Percentiles rank a stretch among this genome's conserved stretches.
phyloP scores from a whole-genome alignment of 2,329 filamentous ascomycete genomes.

The Pseudovirgaria hyperparasitica region DNA sequence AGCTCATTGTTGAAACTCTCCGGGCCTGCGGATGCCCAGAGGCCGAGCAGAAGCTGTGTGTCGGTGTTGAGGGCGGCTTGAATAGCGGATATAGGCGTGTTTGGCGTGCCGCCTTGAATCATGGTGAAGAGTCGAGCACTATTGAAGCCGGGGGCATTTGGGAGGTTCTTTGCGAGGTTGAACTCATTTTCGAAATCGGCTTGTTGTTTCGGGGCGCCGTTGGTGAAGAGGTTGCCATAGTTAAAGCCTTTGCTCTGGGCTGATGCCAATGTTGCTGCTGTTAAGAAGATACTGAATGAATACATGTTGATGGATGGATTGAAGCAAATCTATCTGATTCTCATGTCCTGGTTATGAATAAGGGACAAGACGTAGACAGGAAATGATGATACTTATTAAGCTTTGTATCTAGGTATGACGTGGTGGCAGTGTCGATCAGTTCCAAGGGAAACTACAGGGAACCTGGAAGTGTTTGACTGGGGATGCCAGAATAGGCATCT shows the following conservation, averaged over 20 bases:
- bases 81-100: slow-evolving; percentile 55
- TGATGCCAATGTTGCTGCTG: too few species aligned
- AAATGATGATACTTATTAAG: too few species aligned
- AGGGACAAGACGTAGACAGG: too few species aligned
- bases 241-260: slow-evolving; percentile 54
- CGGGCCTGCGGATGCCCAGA: slow-evolving; percentile 66
- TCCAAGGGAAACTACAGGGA: too few species aligned
- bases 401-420: too few species aligned
- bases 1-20: slow-evolving; percentile 59
- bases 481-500: too few species aligned
- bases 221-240: slow-evolving; percentile 52
- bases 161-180: slow-evolving; percentile 49
- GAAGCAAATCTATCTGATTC: too few species aligned
- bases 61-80: slow-evolving; percentile 71
- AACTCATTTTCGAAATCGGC: slow-evolving; percentile 60
- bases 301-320: too few species aligned
- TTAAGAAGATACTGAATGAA: too few species aligned
- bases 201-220: slow-evolving; percentile 47
- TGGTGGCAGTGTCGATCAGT: too few species aligned
- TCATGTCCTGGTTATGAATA: too few species aligned
- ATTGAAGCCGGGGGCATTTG: slow-evolving; percentile 52
- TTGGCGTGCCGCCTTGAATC: slow-evolving; percentile 54
- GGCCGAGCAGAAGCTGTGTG: slow-evolving; percentile 65
- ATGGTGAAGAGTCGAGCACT: slow-evolving; percentile 65
- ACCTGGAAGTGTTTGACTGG: too few species aligned